Evolutionary conservation across 306 rosid genomes (phyloP).

Genomic region (Gleditsia sinensis): DNA sequence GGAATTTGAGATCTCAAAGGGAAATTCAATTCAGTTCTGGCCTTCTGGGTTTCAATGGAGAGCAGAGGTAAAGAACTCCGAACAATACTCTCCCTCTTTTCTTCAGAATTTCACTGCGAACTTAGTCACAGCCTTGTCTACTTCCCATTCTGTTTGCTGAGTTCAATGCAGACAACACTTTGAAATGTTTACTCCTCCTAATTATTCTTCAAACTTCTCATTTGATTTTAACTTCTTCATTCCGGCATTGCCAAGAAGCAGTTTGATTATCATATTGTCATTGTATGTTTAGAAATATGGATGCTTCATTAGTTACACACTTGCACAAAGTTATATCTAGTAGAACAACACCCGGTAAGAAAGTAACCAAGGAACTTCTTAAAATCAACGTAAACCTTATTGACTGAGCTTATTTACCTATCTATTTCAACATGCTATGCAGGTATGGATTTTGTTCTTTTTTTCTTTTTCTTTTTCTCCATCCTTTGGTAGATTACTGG

Average conservation of each 20-base stretch:
- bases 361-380: too few species aligned
- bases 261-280: too few species aligned
- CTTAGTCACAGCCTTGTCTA: not conserved
- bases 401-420: too few species aligned
- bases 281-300: too few species aligned
- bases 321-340: not conserved
- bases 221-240: too few species aligned
- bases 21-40: not conserved
- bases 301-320: not conserved
- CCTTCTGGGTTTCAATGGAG: not conserved
- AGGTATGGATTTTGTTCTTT: not conserved
- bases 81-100: not conserved
- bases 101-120: not conserved
- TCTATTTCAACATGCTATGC: too few species aligned
- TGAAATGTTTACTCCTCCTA: not conserved
- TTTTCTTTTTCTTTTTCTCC: not conserved
- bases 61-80: slow-evolving; percentile 33
- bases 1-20: not conserved
- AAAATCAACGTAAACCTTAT: too few species aligned
- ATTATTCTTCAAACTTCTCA: not conserved
- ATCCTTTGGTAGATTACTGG: too few species aligned
- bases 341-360: too few species aligned
- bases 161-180: not conserved
- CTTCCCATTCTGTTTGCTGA: not conserved
- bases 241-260: too few species aligned